Evolutionary conservation across 2,329 filamentous ascomycete species (phyloP).

Genomic region (Acarospora socialis): DNA sequence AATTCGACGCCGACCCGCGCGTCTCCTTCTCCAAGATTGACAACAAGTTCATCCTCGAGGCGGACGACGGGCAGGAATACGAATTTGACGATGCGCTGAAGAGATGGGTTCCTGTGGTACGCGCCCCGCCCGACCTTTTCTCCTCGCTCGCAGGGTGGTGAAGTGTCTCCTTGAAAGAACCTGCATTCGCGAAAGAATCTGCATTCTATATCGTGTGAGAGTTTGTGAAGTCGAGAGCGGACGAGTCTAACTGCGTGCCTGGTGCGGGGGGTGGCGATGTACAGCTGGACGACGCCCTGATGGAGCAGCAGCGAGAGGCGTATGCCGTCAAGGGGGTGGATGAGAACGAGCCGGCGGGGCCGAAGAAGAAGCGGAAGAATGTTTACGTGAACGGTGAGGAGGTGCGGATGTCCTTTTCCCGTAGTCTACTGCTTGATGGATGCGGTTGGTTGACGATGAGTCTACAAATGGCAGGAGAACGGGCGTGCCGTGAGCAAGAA

Average conservation of each 20-base stretch:
- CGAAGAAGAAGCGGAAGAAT: conserved; percentile 38
- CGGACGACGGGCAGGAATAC: conserved; percentile 71
- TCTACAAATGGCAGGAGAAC: conserved; percentile 11
- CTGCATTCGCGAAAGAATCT: too few relatives aligned
- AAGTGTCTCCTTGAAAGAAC: conserved; percentile 1
- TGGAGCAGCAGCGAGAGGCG: conserved; percentile 46
- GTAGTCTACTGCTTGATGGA: not conserved
- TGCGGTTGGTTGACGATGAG: too few relatives aligned
- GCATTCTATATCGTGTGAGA: too few relatives aligned
- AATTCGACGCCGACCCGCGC: conserved; percentile 65
- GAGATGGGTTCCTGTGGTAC: conserved; percentile 59
- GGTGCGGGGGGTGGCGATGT: conserved; percentile 19
- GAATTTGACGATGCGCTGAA: conserved; percentile 59
- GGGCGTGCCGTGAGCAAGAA: conserved; percentile 17
- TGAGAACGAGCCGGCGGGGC: conserved; percentile 37
- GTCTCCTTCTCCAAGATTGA: conserved; percentile 79
- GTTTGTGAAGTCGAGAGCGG: too few relatives aligned
- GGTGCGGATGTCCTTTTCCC: conserved; percentile 24
- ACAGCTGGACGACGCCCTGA: conserved; percentile 45
- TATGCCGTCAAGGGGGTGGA: conserved; percentile 48
- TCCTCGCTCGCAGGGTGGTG: conserved; percentile 8
- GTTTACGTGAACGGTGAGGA: conserved; percentile 35
- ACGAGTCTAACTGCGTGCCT: conserved; percentile 23
- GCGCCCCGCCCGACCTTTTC: too few relatives aligned
- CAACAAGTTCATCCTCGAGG: conserved; percentile 69